phyloP scores from a whole-genome alignment of 2,329 filamentous ascomycete genomes.

The Talaromyces sp. region DNA sequence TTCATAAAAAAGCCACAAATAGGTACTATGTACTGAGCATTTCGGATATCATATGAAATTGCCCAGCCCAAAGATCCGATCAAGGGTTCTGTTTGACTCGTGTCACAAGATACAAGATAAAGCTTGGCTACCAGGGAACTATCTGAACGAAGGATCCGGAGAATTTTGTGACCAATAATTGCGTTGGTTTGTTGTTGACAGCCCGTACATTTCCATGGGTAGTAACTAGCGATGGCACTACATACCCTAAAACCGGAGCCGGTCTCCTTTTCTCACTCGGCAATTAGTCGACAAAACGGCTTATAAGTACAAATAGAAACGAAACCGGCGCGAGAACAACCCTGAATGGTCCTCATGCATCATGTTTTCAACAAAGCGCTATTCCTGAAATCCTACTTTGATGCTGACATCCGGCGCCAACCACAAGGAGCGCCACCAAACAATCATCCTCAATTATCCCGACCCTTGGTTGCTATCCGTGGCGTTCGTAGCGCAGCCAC shows the following conservation, averaged over 20 bases:
- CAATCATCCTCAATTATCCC: slow-evolving; percentile 2
- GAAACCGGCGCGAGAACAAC: background rate
- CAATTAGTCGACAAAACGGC: background rate
- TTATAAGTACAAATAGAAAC: background rate
- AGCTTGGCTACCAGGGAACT: background rate
- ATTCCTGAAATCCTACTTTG: background rate
- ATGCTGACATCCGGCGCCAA: background rate
- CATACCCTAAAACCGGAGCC: background rate
- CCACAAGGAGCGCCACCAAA: background rate
- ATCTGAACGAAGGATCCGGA: background rate
- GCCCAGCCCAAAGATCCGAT: background rate
- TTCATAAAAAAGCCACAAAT: background rate
- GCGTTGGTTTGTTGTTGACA: background rate
- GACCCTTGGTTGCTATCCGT: slow-evolving; percentile 3
- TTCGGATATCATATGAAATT: background rate
- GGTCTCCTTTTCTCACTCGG: background rate
- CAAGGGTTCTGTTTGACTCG: background rate
- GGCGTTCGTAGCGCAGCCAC: slow-evolving; percentile 10
- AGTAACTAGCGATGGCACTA: background rate
- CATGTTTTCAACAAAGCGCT: background rate
- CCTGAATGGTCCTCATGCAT: no score
- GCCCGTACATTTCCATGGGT: background rate
- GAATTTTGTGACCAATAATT: background rate
- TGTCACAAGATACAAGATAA: background rate
- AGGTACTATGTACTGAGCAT: background rate